Evolutionary conservation across 2,329 filamentous ascomycete genomes (phyloP).

Genomic region (Periconia sp.): DNA sequence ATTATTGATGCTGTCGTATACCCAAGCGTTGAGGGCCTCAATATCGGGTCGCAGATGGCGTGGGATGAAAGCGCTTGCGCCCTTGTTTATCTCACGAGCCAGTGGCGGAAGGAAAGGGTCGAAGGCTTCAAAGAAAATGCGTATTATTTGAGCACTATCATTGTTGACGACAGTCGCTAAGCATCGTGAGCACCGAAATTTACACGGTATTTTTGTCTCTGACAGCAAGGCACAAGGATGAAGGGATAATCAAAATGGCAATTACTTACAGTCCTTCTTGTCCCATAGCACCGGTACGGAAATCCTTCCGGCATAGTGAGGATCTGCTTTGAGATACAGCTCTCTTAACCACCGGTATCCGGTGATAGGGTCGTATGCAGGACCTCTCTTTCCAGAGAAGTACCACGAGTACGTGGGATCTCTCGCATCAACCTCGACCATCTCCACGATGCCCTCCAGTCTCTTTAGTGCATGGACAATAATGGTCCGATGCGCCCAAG

Average conservation of each 20-base stretch:
- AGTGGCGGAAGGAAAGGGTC: constrained; percentile 45
- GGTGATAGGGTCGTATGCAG: constrained; percentile 33
- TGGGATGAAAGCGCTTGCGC: constrained; percentile 71
- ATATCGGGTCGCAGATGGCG: constrained; percentile 68
- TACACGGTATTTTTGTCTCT: too few species aligned
- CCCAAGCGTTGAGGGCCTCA: constrained; percentile 80
- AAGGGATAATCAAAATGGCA: neutral
- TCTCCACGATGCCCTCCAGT: constrained; percentile 56
- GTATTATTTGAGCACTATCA: constrained; percentile 42
- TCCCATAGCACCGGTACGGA: constrained; percentile 82
- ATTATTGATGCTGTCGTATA: constrained; percentile 68
- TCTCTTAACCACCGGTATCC: constrained; percentile 57
- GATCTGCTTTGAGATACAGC: constrained; percentile 74
- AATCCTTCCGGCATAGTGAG: constrained; percentile 62
- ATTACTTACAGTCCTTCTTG: constrained; percentile 58
- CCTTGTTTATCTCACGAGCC: constrained; percentile 61
- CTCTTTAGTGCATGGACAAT: constrained; percentile 58
- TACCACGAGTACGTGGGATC: constrained; percentile 40
- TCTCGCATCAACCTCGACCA: constrained; percentile 51
- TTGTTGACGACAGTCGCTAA: constrained; percentile 43
- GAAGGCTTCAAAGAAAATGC: constrained; percentile 41
- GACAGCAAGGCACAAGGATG: neutral
- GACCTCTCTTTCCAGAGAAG: constrained; percentile 36
- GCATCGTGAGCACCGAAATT: constrained; percentile 10
- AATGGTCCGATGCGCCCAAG: constrained; percentile 64